Conservation (phyloP, 805 yeast genomes). For the Maudiozyma turicensis region DNA sequence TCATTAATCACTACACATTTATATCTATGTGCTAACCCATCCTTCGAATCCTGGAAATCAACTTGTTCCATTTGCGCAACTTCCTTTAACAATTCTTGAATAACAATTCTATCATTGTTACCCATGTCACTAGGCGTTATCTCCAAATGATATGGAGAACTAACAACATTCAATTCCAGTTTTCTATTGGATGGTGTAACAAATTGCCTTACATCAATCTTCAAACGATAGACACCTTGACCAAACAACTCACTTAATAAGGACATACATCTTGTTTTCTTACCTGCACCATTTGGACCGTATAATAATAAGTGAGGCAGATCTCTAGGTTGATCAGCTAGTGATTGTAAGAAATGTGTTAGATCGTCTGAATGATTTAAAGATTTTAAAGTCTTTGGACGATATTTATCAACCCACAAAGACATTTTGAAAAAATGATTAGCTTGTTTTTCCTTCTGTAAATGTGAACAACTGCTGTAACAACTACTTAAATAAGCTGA, state of each 20-base stretch:
- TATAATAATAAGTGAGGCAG: slow-evolving; percentile 87
- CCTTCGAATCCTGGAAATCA: slow-evolving; percentile 49
- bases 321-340: slow-evolving; percentile 38
- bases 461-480: too few species aligned
- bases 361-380: slow-evolving; percentile 61
- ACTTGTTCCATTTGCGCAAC: slow-evolving; percentile 93
- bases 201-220: slow-evolving; percentile 83
- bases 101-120: slow-evolving; percentile 86
- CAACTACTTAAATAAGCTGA: too few species aligned
- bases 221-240: slow-evolving; percentile 67
- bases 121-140: slow-evolving; percentile 97
- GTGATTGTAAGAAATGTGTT: slow-evolving; percentile 50
- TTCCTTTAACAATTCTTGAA: slow-evolving; percentile 88
- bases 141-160: slow-evolving; percentile 84
- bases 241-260: slow-evolving; percentile 77
- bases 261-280: slow-evolving; percentile 84
- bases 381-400: slow-evolving; percentile 60
- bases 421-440: slow-evolving; percentile 44
- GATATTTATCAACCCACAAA: slow-evolving; percentile 91
- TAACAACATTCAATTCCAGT: slow-evolving; percentile 85
- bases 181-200: slow-evolving; percentile 65
- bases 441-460: too few species aligned
- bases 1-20: slow-evolving; percentile 83
- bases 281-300: slow-evolving; percentile 97
- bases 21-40: slow-evolving; percentile 43